phyloP scores from a whole-genome alignment of 345 rosid species.

The Salix brachista region DNA sequence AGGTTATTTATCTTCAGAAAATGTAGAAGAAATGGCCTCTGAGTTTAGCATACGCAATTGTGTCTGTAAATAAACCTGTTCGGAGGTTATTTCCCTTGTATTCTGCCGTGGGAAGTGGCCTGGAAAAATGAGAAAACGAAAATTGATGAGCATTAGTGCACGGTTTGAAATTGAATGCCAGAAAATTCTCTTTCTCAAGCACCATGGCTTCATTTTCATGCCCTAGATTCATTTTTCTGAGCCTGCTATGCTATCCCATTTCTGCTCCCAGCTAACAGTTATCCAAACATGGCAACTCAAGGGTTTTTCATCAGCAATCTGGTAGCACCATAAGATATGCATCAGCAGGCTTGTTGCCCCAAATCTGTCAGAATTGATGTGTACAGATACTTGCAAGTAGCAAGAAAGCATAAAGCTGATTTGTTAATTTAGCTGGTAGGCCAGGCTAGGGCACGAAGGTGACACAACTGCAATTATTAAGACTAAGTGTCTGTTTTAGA shows the following conservation, averaged over 20 bases:
- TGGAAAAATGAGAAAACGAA: background rate
- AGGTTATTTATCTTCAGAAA: background rate
- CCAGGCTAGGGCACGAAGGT: background rate
- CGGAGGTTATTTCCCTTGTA: background rate
- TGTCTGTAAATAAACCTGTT: slow-evolving; percentile 14
- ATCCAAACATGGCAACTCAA: too few relatives aligned
- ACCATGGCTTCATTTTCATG: background rate
- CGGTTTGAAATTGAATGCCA: background rate
- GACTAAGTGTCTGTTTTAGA: too few relatives aligned
- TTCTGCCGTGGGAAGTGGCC: background rate
- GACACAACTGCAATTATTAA: background rate
- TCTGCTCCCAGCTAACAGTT: background rate
- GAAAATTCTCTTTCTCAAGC: background rate
- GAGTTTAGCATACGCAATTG: slow-evolving; percentile 4
- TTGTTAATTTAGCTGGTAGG: background rate
- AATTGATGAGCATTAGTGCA: background rate
- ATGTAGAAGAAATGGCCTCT: background rate
- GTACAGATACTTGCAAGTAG: background rate
- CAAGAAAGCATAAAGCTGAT: too few relatives aligned
- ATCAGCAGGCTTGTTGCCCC: background rate
- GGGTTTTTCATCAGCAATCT: background rate
- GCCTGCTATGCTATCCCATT: background rate
- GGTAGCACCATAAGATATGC: background rate
- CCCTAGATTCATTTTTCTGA: background rate
- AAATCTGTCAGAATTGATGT: background rate